Percentiles rank a stretch among this genome's conserved stretches.
Conservation (phyloP, 2,329 filamentous ascomycete species). For the Ceratocystis variospora region DNA sequence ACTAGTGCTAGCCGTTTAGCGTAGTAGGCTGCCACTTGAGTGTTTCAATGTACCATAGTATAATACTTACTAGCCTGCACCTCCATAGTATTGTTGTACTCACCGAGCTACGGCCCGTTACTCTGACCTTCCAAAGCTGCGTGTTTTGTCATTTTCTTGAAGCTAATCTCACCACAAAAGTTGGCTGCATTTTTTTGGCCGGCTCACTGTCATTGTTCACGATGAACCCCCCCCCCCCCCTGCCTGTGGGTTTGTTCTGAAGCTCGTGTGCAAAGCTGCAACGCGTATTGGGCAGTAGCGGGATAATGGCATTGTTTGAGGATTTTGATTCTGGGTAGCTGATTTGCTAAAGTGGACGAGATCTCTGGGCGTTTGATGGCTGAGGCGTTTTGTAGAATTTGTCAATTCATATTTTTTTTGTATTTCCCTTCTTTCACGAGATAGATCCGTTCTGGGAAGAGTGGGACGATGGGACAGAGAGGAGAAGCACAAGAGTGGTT, state of each 20-base stretch:
- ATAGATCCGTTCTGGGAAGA: background rate
- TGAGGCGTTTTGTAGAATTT: background rate
- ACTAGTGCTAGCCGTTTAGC: no score
- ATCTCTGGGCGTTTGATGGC: background rate
- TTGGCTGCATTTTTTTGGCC: background rate
- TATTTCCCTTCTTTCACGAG: background rate
- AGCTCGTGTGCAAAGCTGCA: constrained; percentile 6
- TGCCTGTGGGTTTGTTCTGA: background rate
- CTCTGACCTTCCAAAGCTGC: no score
- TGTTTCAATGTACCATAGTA: no score
- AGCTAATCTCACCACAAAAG: background rate
- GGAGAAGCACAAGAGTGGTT: background rate
- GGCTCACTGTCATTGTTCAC: background rate
- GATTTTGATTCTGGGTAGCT: background rate
- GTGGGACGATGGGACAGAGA: background rate
- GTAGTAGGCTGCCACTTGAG: no score
- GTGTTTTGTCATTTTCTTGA: no score
- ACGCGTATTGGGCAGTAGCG: background rate
- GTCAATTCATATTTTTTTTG: background rate
- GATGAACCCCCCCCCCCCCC: background rate
- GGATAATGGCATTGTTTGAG: constrained; percentile 1
- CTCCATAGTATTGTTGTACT: no score
- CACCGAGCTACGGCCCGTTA: no score
- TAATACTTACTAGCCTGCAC: no score
- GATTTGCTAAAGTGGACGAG: background rate